phyloP scores from a whole-genome alignment of 345 rosid genomes.

The Citropsis articulata region DNA sequence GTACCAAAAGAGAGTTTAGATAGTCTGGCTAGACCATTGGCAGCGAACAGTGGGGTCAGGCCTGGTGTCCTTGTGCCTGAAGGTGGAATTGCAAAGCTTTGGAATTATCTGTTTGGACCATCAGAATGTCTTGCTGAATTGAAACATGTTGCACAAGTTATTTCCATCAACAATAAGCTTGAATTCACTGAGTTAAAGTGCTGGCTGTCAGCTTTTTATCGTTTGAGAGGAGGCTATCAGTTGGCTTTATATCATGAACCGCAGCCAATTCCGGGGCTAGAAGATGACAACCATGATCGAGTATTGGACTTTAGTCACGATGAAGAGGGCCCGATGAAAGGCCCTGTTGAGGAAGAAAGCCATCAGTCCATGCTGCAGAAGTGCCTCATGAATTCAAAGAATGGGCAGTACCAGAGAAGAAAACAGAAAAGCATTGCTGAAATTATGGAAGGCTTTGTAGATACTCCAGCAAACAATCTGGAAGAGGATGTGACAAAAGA shows the following conservation, averaged over 20 bases:
- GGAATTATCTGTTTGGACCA: conserved; percentile 44
- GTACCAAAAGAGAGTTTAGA: conserved; percentile 30
- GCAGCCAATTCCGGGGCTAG: conserved; percentile 58
- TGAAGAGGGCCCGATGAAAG: conserved; percentile 33
- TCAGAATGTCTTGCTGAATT: conserved; percentile 43
- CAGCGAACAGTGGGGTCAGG: conserved; percentile 65
- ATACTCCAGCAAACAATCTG: conserved; percentile 28
- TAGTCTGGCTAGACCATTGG: conserved; percentile 37
- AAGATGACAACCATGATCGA: conserved; percentile 42
- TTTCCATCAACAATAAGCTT: conserved; percentile 36
- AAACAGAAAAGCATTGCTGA: conserved; percentile 92
- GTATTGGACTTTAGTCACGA: conserved; percentile 24
- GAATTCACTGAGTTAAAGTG: conserved; percentile 52
- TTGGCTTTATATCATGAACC: conserved; percentile 50
- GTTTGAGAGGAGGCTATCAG: conserved; percentile 44
- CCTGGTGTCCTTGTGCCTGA: conserved; percentile 63
- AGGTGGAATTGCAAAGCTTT: conserved; percentile 49
- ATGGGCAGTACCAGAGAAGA: conserved; percentile 41
- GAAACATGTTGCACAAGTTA: conserved; percentile 41
- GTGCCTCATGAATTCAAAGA: conserved; percentile 38
- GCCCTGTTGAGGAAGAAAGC: conserved; percentile 43
- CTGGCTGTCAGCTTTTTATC: conserved; percentile 66
- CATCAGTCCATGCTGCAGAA: conserved; percentile 24
- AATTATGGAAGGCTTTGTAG: conserved; percentile 43
- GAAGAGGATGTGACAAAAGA: conserved; percentile 21